A percentile compares a stretch with the other conserved stretches of the same genome.
Conservation (phyloP, 2,329 filamentous ascomycete species). For the Arthrobotrys entomopaga region DNA sequence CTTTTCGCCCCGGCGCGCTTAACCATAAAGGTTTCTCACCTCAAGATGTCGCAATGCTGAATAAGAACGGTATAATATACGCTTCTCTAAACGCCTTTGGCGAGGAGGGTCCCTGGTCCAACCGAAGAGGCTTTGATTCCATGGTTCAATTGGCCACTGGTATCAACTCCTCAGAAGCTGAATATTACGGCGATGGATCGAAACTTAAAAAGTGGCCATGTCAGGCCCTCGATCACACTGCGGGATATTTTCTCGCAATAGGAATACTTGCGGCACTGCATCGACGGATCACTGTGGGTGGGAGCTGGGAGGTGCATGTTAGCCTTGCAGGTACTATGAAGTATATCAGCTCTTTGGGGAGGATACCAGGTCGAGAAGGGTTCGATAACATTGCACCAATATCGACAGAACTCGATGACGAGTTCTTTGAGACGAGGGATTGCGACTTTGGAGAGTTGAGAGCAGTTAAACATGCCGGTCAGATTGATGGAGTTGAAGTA, state of each 20-base stretch:
- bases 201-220: slow-evolving; percentile 65
- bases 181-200: slow-evolving; percentile 63
- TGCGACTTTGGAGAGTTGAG: slow-evolving; percentile 21
- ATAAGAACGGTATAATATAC: slow-evolving; percentile 64
- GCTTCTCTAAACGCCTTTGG: slow-evolving; percentile 69
- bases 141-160: slow-evolving; percentile 69
- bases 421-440: slow-evolving; percentile 36
- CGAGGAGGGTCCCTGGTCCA: slow-evolving; percentile 64
- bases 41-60: slow-evolving; percentile 62
- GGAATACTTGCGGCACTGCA: slow-evolving; percentile 68
- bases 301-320: slow-evolving; percentile 67
- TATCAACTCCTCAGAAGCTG: slow-evolving; percentile 69
- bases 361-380: slow-evolving; percentile 38
- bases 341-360: slow-evolving; percentile 66
- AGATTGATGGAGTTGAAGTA: slow-evolving; percentile 35
- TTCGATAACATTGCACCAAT: not conserved
- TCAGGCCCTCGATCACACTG: slow-evolving; percentile 69
- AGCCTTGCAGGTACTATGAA: slow-evolving; percentile 69
- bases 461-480: slow-evolving; percentile 32
- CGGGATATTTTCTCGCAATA: slow-evolving; percentile 68
- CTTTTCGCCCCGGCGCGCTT: slow-evolving; percentile 66
- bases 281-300: slow-evolving; percentile 64
- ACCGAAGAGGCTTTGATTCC: slow-evolving; percentile 68
- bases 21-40: slow-evolving; percentile 63
- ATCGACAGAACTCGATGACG: not conserved